Evolutionary conservation across 441 rosid species (phyloP).

Genomic region (Theobroma grandiflorum): DNA sequence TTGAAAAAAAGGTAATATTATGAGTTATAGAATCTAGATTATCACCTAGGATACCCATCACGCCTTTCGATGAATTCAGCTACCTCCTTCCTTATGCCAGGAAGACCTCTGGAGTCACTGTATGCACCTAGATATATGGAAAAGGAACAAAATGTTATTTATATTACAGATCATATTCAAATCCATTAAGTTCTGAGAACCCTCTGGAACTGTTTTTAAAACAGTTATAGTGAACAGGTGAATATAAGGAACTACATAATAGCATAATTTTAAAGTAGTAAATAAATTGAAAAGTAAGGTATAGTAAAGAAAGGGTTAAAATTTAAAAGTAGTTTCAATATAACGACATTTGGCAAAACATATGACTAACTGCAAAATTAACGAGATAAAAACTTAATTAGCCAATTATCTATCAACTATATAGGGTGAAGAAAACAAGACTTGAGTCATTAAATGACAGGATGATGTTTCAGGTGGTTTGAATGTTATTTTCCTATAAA

Average conservation of each 20-base stretch:
- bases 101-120: slow-evolving; percentile 94
- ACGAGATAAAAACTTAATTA: not conserved
- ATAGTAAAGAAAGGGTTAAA: not conserved
- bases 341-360: slow-evolving; percentile 13
- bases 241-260: not conserved
- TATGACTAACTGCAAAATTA: not conserved
- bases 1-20: slow-evolving; percentile 4
- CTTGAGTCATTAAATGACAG: not conserved
- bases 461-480: not conserved
- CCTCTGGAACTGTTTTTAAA: not conserved
- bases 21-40: slow-evolving; percentile 25
- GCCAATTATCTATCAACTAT: not conserved
- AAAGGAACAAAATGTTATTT: slow-evolving; percentile 16
- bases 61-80: slow-evolving; percentile 92
- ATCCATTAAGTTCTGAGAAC: slow-evolving; percentile 8
- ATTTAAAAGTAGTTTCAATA: not conserved
- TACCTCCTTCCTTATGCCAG: slow-evolving; percentile 92
- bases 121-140: slow-evolving; percentile 75
- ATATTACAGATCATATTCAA: not conserved
- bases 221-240: not conserved
- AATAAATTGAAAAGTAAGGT: not conserved
- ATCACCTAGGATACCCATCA: slow-evolving; percentile 96
- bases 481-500: not conserved
- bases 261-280: not conserved
- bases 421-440: slow-evolving; percentile 2